Percentiles rank a stretch among this genome's conserved stretches.
These are phyloP conservation scores for Tylopilus cervinicoccineus DNA, from an alignment of 768 basidiomycete genomes.

Conservation along the genomic window DNA sequence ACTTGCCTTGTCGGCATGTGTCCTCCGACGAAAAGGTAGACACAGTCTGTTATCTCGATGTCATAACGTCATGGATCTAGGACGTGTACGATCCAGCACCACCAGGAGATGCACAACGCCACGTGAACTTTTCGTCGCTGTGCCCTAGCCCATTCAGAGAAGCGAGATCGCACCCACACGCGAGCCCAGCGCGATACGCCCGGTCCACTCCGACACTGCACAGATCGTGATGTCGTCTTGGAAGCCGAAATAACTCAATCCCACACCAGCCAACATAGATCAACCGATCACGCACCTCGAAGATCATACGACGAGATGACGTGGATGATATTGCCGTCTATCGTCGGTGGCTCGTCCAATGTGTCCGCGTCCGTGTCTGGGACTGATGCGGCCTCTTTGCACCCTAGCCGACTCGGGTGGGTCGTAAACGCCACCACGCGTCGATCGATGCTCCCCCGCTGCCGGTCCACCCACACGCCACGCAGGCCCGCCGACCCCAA, in stretches of 20 bases:
- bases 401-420: conserved; percentile 5
- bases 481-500: conserved; percentile 21
- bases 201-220: conserved; percentile 43
- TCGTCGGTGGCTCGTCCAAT: not conserved
- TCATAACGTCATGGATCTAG: too few species aligned
- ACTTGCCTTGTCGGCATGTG: too few species aligned
- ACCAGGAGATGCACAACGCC: too few species aligned
- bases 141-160: conserved; percentile 5
- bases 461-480: conserved; percentile 23
- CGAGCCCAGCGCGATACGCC: conserved; percentile 41
- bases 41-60: too few species aligned
- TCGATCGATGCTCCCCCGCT: conserved; percentile 13
- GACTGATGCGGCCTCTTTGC: not conserved
- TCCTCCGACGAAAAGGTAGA: too few species aligned
- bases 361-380: not conserved
- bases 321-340: conserved; percentile 15
- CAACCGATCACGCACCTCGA: conserved; percentile 20
- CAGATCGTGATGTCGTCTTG: conserved; percentile 46
- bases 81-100: too few species aligned
- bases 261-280: not conserved
- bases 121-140: too few species aligned
- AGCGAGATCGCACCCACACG: conserved; percentile 32
- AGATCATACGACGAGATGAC: conserved; percentile 26
- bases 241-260: not conserved
- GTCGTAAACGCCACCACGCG: conserved; percentile 24